Conservation (phyloP, 2,329 filamentous ascomycete genomes). For the Rhytidhysteron rufulum region DNA sequence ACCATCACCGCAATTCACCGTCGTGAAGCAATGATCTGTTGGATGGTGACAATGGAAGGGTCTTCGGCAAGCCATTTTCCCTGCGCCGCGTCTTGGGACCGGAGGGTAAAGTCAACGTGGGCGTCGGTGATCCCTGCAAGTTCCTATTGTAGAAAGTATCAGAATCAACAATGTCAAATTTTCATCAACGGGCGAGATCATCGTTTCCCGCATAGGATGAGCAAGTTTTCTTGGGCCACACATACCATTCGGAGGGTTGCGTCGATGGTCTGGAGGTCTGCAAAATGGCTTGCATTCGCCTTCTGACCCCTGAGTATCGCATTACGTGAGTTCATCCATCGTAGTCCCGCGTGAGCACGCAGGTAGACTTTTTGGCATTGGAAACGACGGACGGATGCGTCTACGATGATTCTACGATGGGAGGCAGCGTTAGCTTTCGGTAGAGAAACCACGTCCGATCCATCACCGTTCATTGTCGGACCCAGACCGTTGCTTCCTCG, state of each 20-base stretch:
- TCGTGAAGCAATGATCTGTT: slow-evolving; percentile 23
- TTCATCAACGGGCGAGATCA: too few species aligned
- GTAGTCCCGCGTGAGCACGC: slow-evolving; percentile 53
- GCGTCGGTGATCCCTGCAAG: slow-evolving; percentile 55
- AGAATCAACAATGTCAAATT: too few species aligned
- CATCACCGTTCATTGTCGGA: slow-evolving; percentile 1
- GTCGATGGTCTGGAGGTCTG: slow-evolving; percentile 48
- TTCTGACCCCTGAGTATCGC: slow-evolving; percentile 50
- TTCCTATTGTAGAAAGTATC: slow-evolving; percentile 49
- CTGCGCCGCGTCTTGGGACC: slow-evolving; percentile 51
- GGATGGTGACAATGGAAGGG: slow-evolving; percentile 52
- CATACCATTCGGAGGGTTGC: slow-evolving; percentile 48
- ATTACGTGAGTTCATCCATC: slow-evolving; percentile 55
- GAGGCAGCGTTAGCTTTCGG: slow-evolving; percentile 14
- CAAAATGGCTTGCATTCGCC: slow-evolving; percentile 44
- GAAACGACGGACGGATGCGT: slow-evolving; percentile 58
- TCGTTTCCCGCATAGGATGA: too few species aligned
- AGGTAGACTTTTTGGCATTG: slow-evolving; percentile 60
- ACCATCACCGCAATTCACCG: too few species aligned
- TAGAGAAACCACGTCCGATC: slow-evolving; percentile 1
- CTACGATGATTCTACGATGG: slow-evolving; percentile 53
- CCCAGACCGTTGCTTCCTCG: background rate
- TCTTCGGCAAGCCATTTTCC: slow-evolving; percentile 62
- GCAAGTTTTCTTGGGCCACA: too few species aligned
- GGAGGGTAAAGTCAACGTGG: slow-evolving; percentile 53